Evolutionary conservation across 1,139 yeast genomes (phyloP), one percentile per base, ranked within the genome.

Genomic region (Sugiyamaella sp.): DNA sequence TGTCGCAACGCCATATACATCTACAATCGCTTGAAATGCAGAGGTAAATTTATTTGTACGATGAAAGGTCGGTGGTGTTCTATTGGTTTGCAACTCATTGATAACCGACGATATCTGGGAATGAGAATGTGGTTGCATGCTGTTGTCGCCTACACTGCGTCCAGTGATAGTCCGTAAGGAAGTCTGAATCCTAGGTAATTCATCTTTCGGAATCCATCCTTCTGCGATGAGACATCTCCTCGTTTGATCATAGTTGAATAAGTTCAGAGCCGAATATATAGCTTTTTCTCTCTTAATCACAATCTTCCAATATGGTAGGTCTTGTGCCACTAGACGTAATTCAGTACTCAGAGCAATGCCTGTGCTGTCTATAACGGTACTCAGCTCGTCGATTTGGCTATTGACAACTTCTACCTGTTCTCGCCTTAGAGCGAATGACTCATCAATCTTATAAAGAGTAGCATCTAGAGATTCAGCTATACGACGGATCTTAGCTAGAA

Each of bases 201-300:
- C 85, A 60, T 78, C 78, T 24, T 74, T 71, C 47, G 96, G 95
- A 43, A 89, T 80, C 99, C 99, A 93, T 40, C 98, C 99, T 74
- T 93, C 99, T n/a, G 97, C 98, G 53, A 93, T 90, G 52, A 93
- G 76, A 60, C 95, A 86, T 66, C 95, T 82, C 72, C 98, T 80
- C 40, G 90, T 83, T 52, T 84, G 82, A 69, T 91, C 97, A 70
- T 85, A 89, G 64, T 86, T 90, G 72, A 91, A 91, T 64, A 82
- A 77, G 72, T 93, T 91, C 67, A 93, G 76, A 0, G 87, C 80
- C 60, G 85, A 81, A 70, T 82, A 90, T 25, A 90, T 85, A 39
- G 84, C 76, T 65, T 84, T 83, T 65, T 93, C 99, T 64, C 87
- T 79, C 51, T 79, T 77, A 44, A 89, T 74, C 27, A 77, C 77